Evolutionary conservation across 2,329 filamentous ascomycete genomes (phyloP).

Genomic region (Curvularia verruculosa): DNA sequence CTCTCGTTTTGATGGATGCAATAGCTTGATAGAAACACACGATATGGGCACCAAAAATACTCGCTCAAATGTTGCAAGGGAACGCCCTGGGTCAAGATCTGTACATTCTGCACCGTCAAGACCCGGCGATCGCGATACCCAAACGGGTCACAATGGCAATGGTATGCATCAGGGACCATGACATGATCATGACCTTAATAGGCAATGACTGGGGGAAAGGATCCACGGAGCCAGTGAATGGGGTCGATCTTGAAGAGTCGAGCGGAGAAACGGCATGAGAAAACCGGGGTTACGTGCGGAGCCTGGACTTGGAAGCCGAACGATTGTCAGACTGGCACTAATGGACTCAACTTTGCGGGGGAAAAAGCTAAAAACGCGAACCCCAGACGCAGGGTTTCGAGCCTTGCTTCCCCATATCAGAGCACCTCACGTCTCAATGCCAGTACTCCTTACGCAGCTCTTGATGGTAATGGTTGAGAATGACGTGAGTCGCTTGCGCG

Average conservation of each 20-base stretch:
- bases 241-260: conserved; percentile 33
- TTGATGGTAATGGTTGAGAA: not conserved
- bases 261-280: conserved; percentile 32
- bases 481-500: not conserved
- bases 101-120: conserved; percentile 3
- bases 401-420: conserved; percentile 28
- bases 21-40: not conserved
- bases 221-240: conserved; percentile 8
- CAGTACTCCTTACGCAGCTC: not conserved
- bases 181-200: conserved; percentile 2
- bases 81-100: not conserved
- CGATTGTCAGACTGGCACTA: conserved; percentile 30
- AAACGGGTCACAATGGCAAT: conserved; percentile 9
- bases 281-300: conserved; percentile 29
- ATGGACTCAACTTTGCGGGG: conserved; percentile 39
- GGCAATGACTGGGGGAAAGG: conserved; percentile 9
- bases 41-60: not conserved
- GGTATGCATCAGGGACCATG: conserved; percentile 4
- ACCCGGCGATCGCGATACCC: conserved; percentile 4
- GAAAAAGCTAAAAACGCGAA: conserved; percentile 31
- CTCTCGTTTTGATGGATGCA: not conserved
- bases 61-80: not conserved
- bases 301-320: conserved; percentile 27
- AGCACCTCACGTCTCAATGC: not conserved
- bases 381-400: conserved; percentile 8